phyloP scores from a whole-genome alignment of 2,329 filamentous ascomycete genomes.

The Xylaria hypoxylon region DNA sequence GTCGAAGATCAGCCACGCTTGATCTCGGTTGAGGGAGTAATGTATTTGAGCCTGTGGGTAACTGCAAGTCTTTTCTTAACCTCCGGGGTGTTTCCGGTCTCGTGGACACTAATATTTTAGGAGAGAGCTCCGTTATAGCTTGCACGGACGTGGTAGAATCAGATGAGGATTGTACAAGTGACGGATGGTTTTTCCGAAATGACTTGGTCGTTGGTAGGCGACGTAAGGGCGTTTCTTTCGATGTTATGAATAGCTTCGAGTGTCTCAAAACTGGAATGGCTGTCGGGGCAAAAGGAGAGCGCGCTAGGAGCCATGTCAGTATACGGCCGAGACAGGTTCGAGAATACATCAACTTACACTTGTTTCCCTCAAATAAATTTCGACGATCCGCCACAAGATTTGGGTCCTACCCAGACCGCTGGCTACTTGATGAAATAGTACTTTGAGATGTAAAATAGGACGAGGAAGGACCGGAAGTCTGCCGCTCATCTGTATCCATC shows the following conservation, averaged over 20 bases:
- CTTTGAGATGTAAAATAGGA: slow-evolving; percentile 10
- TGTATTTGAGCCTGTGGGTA: slow-evolving; percentile 6
- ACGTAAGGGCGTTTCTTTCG: slow-evolving; percentile 4
- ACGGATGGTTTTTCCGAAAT: slow-evolving; percentile 7
- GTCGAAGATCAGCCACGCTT: slow-evolving; percentile 53
- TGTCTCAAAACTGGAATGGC: slow-evolving; percentile 35
- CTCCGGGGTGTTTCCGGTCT: neutral
- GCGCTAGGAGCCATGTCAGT: slow-evolving; percentile 29
- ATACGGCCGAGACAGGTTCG: slow-evolving; percentile 25
- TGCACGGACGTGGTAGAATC: neutral
- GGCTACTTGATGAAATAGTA: slow-evolving; percentile 37
- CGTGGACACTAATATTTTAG: neutral
- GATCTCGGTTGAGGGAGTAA: slow-evolving; percentile 35
- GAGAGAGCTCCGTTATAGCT: neutral
- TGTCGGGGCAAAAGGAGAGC: slow-evolving; percentile 20
- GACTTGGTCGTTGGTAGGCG: slow-evolving; percentile 22
- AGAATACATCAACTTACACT: slow-evolving; percentile 42
- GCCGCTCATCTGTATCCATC: slow-evolving; percentile 16
- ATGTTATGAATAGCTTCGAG: slow-evolving; percentile 20
- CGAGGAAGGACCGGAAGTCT: slow-evolving; percentile 13
- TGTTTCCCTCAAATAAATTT: slow-evolving; percentile 49
- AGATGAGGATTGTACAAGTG: slow-evolving; percentile 6
- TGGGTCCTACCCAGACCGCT: slow-evolving; percentile 46
- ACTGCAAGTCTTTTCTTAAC: slow-evolving; percentile 3
- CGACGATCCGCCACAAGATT: slow-evolving; percentile 49